Conservation (phyloP, 2,329 filamentous ascomycete genomes). For the Cordyceps sp. region DNA sequence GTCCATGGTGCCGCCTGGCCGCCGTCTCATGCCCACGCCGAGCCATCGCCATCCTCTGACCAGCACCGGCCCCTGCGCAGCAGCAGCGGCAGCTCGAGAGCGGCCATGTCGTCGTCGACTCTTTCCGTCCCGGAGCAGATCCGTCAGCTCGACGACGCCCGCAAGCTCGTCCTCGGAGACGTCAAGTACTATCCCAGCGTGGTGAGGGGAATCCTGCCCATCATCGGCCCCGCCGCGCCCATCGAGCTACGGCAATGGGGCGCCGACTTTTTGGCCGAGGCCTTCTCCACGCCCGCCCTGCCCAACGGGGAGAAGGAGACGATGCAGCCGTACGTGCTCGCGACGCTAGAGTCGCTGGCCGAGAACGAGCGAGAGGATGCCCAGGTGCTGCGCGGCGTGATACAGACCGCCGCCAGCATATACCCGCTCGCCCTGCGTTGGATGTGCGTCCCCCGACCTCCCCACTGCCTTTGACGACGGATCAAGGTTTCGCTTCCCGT, state of each 20-base stretch:
- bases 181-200: slow-evolving; percentile 82
- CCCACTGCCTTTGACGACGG: slow-evolving; percentile 5
- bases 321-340: slow-evolving; percentile 59
- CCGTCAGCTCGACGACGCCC: slow-evolving; percentile 75
- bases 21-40: background rate
- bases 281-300: slow-evolving; percentile 83
- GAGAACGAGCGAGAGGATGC: slow-evolving; percentile 61
- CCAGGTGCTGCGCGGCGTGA: slow-evolving; percentile 67
- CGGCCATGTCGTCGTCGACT: slow-evolving; percentile 27
- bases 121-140: slow-evolving; percentile 59
- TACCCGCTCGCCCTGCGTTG: slow-evolving; percentile 85
- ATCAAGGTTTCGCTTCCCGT: background rate
- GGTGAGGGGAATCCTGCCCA: slow-evolving; percentile 81
- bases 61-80: background rate
- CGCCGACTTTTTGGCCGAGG: slow-evolving; percentile 86
- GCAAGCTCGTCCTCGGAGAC: slow-evolving; percentile 76
- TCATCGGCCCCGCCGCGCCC: slow-evolving; percentile 58
- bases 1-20: slow-evolving; percentile 3
- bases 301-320: slow-evolving; percentile 64
- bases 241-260: slow-evolving; percentile 89
- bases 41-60: background rate
- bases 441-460: slow-evolving; percentile 54
- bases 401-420: slow-evolving; percentile 81
- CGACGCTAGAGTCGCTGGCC: slow-evolving; percentile 54
- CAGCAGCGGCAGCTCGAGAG: slow-evolving; percentile 19